Percentiles rank a stretch among this genome's conserved stretches.
Conservation (phyloP, 2,329 filamentous ascomycete species). For the Epichloe festucae region DNA sequence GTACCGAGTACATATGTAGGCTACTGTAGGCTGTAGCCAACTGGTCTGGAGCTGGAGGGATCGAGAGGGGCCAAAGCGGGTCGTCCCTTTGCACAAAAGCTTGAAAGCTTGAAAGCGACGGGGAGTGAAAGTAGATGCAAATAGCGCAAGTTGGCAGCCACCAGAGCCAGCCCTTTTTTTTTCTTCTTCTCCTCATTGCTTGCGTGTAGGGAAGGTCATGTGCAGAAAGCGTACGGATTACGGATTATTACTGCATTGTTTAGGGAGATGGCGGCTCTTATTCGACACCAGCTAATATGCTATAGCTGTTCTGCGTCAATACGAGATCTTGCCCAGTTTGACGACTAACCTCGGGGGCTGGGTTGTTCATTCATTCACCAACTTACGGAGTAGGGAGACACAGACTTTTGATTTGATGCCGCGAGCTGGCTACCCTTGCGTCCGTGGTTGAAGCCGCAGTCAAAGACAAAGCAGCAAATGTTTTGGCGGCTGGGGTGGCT, state of each 20-base stretch:
- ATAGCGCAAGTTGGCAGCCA: background rate
- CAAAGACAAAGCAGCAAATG: background rate
- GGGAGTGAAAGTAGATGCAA: background rate
- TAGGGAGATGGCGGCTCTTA: no score
- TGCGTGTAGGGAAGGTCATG: no score
- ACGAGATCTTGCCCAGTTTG: no score
- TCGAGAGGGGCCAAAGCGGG: conserved; percentile 3
- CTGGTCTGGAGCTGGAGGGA: conserved; percentile 1
- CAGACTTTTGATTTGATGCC: no score
- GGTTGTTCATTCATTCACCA: no score
- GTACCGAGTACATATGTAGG: no score
- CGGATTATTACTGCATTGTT: no score
- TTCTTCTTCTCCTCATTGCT: background rate
- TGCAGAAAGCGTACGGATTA: no score
- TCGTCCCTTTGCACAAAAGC: conserved; percentile 1
- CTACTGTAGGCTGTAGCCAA: background rate
- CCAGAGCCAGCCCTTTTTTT: background rate
- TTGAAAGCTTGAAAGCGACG: background rate
- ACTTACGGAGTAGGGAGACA: no score
- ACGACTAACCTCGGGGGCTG: no score
- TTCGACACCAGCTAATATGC: no score
- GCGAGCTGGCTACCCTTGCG: background rate
- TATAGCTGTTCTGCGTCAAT: no score
- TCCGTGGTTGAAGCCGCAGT: background rate
- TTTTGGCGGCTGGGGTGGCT: background rate